These are phyloP conservation scores for Pseudotsuga menziesii DNA, from an alignment of 75 land plant species.

Conservation along the genomic window DNA sequence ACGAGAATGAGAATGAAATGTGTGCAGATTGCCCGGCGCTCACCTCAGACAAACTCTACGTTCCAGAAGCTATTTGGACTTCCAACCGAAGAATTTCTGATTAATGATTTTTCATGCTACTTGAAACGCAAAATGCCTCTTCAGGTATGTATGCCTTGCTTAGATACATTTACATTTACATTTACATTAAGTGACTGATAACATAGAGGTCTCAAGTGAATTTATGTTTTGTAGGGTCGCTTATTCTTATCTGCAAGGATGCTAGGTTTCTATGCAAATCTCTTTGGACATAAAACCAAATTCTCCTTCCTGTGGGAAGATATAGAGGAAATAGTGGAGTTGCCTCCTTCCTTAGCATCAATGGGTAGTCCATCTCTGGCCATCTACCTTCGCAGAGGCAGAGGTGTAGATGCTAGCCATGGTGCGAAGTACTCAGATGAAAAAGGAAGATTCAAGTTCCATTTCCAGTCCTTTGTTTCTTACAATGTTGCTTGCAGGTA, in stretches of 20 bases:
- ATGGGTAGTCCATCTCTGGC: conserved; percentile 72
- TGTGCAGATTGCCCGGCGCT: conserved; percentile 57
- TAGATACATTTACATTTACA: background rate
- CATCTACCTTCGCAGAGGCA: conserved; percentile 59
- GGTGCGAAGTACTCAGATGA: conserved; percentile 61
- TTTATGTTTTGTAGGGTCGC: conserved; percentile 56
- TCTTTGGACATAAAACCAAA: conserved; percentile 91
- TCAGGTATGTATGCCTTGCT: conserved; percentile 45
- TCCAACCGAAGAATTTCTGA: conserved; percentile 91
- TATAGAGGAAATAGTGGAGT: conserved; percentile 70
- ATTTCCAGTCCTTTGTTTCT: conserved; percentile 85
- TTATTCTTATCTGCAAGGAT: conserved; percentile 74
- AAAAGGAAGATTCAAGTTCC: conserved; percentile 75
- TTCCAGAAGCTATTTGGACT: conserved; percentile 88
- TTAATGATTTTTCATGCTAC: conserved; percentile 89
- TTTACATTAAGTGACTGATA: background rate
- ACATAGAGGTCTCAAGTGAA: background rate
- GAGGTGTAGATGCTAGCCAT: conserved; percentile 75
- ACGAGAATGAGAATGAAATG: background rate
- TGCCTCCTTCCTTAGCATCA: conserved; percentile 58
- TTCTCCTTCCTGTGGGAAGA: conserved; percentile 90
- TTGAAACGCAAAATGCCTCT: conserved; percentile 81
- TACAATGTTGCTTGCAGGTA: conserved; percentile 73
- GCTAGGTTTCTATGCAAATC: conserved; percentile 73
- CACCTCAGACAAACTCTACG: conserved; percentile 74